Evolutionary conservation across 2,329 filamentous ascomycete species (phyloP).

Genomic region (Blastomyces percursus): DNA sequence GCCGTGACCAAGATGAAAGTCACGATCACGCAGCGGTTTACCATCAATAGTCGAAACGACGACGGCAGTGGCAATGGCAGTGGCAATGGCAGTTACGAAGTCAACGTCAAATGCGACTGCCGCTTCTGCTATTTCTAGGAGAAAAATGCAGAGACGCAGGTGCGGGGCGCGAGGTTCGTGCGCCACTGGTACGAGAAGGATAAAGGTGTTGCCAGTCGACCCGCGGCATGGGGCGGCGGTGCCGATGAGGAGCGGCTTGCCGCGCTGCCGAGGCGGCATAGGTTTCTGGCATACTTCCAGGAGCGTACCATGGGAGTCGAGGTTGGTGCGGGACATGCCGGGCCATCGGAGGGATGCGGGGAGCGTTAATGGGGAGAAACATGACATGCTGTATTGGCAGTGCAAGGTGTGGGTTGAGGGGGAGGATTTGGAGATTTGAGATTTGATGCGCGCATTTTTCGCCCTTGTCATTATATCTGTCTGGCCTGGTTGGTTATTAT

Average conservation of each 20-base stretch:
- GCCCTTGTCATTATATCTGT: too few relatives aligned
- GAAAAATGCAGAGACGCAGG: neutral
- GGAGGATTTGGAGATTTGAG: neutral
- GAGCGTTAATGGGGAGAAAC: neutral
- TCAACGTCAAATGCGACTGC: neutral
- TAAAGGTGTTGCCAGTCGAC: neutral
- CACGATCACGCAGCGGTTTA: neutral
- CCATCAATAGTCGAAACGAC: too few relatives aligned
- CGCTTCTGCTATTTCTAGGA: neutral
- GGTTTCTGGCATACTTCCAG: neutral
- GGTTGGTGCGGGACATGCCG: neutral
- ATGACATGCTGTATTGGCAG: neutral
- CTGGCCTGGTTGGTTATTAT: too few relatives aligned
- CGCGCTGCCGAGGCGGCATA: neutral
- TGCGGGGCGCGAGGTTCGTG: neutral
- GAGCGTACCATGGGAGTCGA: neutral
- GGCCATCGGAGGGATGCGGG: neutral
- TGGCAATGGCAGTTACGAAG: neutral
- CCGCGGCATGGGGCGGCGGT: too few relatives aligned
- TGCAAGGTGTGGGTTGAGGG: neutral
- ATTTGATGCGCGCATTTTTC: too few relatives aligned
- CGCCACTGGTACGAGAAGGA: neutral
- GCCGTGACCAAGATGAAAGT: conserved; percentile 1
- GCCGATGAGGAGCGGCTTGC: neutral
- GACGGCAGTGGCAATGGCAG: neutral